Percentiles rank a stretch among this genome's conserved stretches.
These are phyloP conservation scores for Candida mattraensis DNA, from an alignment of 805 yeast genomes.

Conservation along the genomic window DNA sequence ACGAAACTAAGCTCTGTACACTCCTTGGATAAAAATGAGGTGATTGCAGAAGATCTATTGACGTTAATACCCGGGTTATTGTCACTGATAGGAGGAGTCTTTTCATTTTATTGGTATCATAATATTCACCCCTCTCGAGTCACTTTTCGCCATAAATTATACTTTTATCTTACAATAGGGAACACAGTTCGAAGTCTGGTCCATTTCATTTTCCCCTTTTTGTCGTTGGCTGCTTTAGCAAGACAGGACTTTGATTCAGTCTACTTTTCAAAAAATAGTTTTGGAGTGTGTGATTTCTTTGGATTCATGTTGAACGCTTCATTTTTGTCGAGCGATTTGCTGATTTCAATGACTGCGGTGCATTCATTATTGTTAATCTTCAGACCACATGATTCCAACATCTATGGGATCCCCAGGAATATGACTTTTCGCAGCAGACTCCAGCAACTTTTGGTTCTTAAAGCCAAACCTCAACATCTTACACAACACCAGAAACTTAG, in stretches of 20 bases:
- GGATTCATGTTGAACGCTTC: slow-evolving; percentile 18
- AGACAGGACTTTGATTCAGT: slow-evolving; percentile 3
- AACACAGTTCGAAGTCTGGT: slow-evolving; percentile 12
- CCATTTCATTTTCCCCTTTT: slow-evolving; percentile 17
- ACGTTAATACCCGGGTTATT: slow-evolving; percentile 16
- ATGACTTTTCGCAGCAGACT: neutral
- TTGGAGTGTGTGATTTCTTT: slow-evolving; percentile 20
- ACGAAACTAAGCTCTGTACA: no score
- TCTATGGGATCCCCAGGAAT: neutral
- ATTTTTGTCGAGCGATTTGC: slow-evolving; percentile 18
- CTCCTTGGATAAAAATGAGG: no score
- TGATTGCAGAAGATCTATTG: slow-evolving; percentile 9
- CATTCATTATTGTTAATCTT: slow-evolving; percentile 18
- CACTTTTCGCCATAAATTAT: slow-evolving; percentile 19
- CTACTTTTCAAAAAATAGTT: slow-evolving; percentile 8
- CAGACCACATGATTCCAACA: slow-evolving; percentile 7
- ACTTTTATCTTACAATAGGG: slow-evolving; percentile 14
- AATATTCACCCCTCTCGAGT: slow-evolving; percentile 17
- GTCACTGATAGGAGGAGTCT: slow-evolving; percentile 15
- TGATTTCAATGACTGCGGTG: slow-evolving; percentile 18
- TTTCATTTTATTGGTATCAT: slow-evolving; percentile 21
- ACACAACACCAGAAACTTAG: slow-evolving; percentile 10
- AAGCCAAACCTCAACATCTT: slow-evolving; percentile 1
- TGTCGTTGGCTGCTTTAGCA: slow-evolving; percentile 12
- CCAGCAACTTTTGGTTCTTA: neutral